Percentiles rank a stretch among this genome's conserved stretches.
These are phyloP conservation scores for Boechera stricta DNA, from an alignment of 345 rosid species.

Conservation along the genomic window DNA sequence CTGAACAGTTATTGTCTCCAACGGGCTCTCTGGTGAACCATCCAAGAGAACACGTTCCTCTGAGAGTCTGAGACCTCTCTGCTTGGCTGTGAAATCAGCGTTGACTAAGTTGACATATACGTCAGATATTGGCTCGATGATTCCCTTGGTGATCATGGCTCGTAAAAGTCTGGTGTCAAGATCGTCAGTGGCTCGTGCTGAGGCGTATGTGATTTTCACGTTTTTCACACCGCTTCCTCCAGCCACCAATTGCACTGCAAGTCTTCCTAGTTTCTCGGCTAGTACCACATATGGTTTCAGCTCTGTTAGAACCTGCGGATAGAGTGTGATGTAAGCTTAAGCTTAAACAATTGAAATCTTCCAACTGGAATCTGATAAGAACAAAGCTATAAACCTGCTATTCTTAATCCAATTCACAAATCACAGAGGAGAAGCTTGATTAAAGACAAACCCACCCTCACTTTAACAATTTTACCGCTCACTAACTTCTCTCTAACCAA, in stretches of 20 bases:
- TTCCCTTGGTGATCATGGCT: conserved; percentile 91
- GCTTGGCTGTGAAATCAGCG: conserved; percentile 90
- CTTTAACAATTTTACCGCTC: background rate
- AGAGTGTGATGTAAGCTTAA: conserved; percentile 25
- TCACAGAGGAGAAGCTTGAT: background rate
- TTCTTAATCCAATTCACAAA: conserved; percentile 8
- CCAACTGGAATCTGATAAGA: background rate
- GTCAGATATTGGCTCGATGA: conserved; percentile 82
- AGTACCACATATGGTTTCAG: conserved; percentile 80
- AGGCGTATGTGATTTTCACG: conserved; percentile 77
- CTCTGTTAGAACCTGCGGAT: conserved; percentile 77
- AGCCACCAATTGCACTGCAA: conserved; percentile 81
- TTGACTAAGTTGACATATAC: conserved; percentile 87
- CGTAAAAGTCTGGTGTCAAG: conserved; percentile 91
- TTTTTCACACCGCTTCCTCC: conserved; percentile 90
- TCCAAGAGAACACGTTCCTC: conserved; percentile 74
- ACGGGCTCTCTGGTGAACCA: conserved; percentile 81
- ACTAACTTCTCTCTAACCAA: background rate
- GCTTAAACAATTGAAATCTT: background rate
- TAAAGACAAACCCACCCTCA: background rate
- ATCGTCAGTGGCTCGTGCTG: conserved; percentile 82
- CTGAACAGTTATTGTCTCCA: conserved; percentile 75
- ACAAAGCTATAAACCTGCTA: conserved; percentile 2
- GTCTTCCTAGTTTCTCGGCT: conserved; percentile 81
- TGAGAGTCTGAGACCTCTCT: conserved; percentile 80